phyloP scores from a whole-genome alignment of 2,329 filamentous ascomycete genomes.

The Coniochaeta pulveracea region DNA sequence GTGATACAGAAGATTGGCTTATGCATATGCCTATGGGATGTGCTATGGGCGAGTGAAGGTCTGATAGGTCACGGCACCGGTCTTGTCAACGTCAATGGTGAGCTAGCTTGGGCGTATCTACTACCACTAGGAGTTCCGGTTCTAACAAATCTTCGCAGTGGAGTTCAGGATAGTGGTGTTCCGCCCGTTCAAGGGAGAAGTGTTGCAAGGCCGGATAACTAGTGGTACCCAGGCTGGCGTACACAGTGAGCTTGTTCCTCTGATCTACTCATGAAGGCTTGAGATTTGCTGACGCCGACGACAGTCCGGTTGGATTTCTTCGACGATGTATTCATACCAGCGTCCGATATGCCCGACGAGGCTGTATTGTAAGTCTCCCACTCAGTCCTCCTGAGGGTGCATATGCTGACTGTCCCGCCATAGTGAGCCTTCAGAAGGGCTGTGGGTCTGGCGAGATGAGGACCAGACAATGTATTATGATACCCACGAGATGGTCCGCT shows the following conservation, averaged over 20 bases:
- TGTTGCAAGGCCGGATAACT: slow-evolving; percentile 75
- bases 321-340: slow-evolving; percentile 76
- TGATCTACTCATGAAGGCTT: slow-evolving; percentile 1
- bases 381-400: neutral
- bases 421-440: slow-evolving; percentile 62
- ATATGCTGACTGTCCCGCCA: slow-evolving; percentile 1
- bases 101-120: slow-evolving; percentile 10
- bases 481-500: slow-evolving; percentile 76
- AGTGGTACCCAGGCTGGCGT: slow-evolving; percentile 63
- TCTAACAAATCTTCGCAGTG: slow-evolving; percentile 37
- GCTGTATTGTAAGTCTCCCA: slow-evolving; percentile 54
- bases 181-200: slow-evolving; percentile 89
- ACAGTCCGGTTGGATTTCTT: slow-evolving; percentile 83
- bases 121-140: neutral
- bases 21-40: slow-evolving; percentile 86
- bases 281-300: neutral
- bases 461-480: slow-evolving; percentile 75
- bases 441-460: slow-evolving; percentile 77
- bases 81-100: slow-evolving; percentile 88
- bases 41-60: slow-evolving; percentile 82
- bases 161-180: slow-evolving; percentile 93
- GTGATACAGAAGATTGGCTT: slow-evolving; percentile 90
- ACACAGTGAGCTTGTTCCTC: slow-evolving; percentile 37
- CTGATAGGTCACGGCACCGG: slow-evolving; percentile 88
- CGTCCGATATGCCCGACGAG: slow-evolving; percentile 62